Evolutionary conservation across 1,139 yeast genomes (phyloP), one percentile per base, ranked within the genome.

Genomic region (Saccharomyces hybrid): DNA sequence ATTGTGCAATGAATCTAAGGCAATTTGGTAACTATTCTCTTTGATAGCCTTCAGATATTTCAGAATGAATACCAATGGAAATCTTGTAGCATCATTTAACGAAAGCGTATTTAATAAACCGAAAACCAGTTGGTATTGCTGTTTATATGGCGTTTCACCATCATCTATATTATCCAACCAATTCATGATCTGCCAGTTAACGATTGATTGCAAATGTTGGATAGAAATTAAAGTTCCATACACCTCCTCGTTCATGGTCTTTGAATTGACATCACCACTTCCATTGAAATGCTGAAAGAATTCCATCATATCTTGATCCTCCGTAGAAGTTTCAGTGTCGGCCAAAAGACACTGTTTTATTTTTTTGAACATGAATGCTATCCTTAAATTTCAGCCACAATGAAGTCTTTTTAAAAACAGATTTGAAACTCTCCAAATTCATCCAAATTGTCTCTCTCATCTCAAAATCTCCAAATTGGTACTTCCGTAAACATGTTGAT

Each of bases 1-100:
- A 58, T 88, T 81, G 68, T 88, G 96, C 27, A 90, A 72, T 2
- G 84, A 76, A 59, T 84, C 81, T 57, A 87, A 79, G 0, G 96
- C 87, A 1, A 81, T 84, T 63, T 86, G 88, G 63, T 87, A 88
- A 60, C 87, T 86, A 16, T 83, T 79, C 2, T 74, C 76, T 49
- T 79, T 76, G 61, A 89, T 75, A 50, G 80, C 78, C 58, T 86
- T 84, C 42, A 88, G 73, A 63, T 86, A 88, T 50, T 75, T 77
- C 47, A 88, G 76, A 61, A 86, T 85, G 63, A 84, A 81, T 26
- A 82, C 77, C 0, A 87, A 78, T 0, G 95, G 88, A 4, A 86
- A 76, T 51, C 78, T 75, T 3, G 79, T 77, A 27, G 78, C 72
- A 58, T 81, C 83, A 2, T 78, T 72, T 48, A 77, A 75, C 1